Evolutionary conservation across 2,329 filamentous ascomycete genomes (phyloP).

Genomic region (Nemania sp.): DNA sequence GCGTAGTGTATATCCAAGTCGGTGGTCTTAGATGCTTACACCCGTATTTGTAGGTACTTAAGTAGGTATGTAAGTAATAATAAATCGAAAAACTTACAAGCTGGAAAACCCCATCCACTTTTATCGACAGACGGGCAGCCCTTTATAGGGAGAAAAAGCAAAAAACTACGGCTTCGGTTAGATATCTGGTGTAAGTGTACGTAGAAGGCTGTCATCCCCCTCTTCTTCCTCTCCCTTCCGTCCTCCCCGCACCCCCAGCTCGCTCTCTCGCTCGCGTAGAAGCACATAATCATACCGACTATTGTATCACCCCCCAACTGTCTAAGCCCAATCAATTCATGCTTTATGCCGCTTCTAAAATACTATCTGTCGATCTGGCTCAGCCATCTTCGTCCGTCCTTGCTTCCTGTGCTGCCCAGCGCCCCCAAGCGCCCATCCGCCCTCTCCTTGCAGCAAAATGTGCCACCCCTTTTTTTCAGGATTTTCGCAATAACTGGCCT

Average conservation of each 20-base stretch:
- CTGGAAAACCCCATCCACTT: background rate
- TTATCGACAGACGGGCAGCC: slow-evolving; percentile 3
- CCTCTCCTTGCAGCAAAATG: slow-evolving; percentile 30
- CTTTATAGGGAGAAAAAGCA: slow-evolving; percentile 26
- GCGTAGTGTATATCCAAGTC: slow-evolving; percentile 3
- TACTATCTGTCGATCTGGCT: slow-evolving; percentile 28
- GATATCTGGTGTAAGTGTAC: background rate
- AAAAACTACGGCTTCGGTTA: slow-evolving; percentile 4
- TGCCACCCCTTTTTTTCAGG: slow-evolving; percentile 18
- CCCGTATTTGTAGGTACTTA: no score
- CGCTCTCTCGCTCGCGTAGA: slow-evolving; percentile 1
- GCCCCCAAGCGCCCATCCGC: slow-evolving; percentile 35
- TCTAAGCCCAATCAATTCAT: slow-evolving; percentile 32
- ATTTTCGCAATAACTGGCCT: slow-evolving; percentile 10
- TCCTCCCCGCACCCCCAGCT: slow-evolving; percentile 27
- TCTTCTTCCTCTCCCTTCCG: background rate
- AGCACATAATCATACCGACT: slow-evolving; percentile 19
- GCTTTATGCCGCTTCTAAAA: slow-evolving; percentile 22
- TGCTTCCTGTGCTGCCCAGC: slow-evolving; percentile 23
- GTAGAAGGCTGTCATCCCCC: background rate
- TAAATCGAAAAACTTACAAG: background rate
- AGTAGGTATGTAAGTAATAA: background rate
- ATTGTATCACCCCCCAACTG: slow-evolving; percentile 28
- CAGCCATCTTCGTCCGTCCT: slow-evolving; percentile 8
- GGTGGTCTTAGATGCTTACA: background rate